phyloP scores from a whole-genome alignment of 352 stramenopile genomes.

The Phytophthora aleatoria region DNA sequence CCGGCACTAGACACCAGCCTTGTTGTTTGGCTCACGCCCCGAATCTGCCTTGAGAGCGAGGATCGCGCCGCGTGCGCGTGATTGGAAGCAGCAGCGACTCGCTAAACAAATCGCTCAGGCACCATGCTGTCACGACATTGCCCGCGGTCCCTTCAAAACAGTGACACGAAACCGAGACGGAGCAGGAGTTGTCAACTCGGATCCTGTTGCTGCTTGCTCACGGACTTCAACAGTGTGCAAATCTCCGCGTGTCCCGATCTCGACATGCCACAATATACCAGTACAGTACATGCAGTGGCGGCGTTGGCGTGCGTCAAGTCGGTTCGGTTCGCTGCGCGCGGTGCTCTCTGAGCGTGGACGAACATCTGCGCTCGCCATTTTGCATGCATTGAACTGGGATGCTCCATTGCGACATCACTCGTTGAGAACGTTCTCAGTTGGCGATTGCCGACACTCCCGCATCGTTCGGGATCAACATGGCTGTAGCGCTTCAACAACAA shows the following conservation, averaged over 20 bases:
- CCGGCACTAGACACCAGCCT: neutral
- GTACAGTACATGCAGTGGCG: too few species aligned
- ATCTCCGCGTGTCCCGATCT: constrained; percentile 18
- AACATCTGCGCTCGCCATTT: constrained; percentile 2
- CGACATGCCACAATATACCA: neutral
- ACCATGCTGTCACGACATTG: constrained; percentile 23
- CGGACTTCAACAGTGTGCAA: constrained; percentile 20
- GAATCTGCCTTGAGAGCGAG: constrained; percentile 3
- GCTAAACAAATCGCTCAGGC: constrained; percentile 25
- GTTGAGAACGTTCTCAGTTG: constrained; percentile 17
- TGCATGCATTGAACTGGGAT: constrained; percentile 1
- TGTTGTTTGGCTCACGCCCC: constrained; percentile 3
- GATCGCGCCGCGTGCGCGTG: neutral
- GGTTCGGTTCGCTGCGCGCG: neutral
- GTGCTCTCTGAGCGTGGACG: constrained; percentile 4
- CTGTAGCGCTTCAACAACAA: constrained; percentile 12
- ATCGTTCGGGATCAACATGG: constrained; percentile 17
- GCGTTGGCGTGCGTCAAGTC: neutral
- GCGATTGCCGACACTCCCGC: constrained; percentile 11
- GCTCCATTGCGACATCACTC: neutral
- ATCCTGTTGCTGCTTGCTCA: constrained; percentile 16
- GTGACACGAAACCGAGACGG: constrained; percentile 24
- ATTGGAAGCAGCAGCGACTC: constrained; percentile 10
- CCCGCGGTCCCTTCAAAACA: constrained; percentile 19
- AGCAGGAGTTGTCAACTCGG: constrained; percentile 24